These are phyloP conservation scores for Aspergillus hiratsukae DNA, from an alignment of 2,329 filamentous ascomycete genomes.

Conservation along the genomic window DNA sequence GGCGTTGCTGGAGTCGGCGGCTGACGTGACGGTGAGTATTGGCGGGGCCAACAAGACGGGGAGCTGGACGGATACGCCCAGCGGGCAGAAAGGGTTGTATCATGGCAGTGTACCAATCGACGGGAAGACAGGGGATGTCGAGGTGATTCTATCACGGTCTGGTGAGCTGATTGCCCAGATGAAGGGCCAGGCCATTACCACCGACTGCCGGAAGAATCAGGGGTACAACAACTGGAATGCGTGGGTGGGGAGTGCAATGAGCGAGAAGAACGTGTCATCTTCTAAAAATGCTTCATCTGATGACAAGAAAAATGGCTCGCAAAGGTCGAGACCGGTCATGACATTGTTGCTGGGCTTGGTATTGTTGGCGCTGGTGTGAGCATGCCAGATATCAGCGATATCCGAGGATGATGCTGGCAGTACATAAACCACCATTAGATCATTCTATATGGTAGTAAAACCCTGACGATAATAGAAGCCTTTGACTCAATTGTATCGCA, in stretches of 20 bases:
- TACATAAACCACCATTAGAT: background rate
- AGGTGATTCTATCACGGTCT: conserved; percentile 23
- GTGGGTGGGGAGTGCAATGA: conserved; percentile 28
- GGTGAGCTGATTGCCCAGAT: conserved; percentile 18
- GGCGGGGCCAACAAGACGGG: conserved; percentile 20
- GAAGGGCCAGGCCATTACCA: conserved; percentile 20
- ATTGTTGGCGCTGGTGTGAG: background rate
- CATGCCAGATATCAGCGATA: background rate
- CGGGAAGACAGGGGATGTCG: conserved; percentile 19
- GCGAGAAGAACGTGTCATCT: background rate
- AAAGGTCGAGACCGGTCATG: background rate
- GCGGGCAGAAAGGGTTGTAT: conserved; percentile 30
- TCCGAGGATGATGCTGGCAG: background rate
- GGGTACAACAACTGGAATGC: conserved; percentile 35
- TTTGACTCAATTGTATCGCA: background rate
- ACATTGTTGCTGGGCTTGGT: background rate
- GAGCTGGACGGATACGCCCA: conserved; percentile 23
- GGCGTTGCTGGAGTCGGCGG: conserved; percentile 31
- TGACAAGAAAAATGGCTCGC: background rate
- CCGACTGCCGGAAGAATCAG: conserved; percentile 15
- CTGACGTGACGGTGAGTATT: conserved; percentile 29
- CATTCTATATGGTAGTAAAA: background rate
- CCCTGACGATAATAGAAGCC: background rate
- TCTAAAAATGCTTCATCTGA: background rate
- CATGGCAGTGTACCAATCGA: conserved; percentile 26